Evolutionary conservation across 1,139 yeast genomes (phyloP).

Genomic region (Geotrichum reessii): DNA sequence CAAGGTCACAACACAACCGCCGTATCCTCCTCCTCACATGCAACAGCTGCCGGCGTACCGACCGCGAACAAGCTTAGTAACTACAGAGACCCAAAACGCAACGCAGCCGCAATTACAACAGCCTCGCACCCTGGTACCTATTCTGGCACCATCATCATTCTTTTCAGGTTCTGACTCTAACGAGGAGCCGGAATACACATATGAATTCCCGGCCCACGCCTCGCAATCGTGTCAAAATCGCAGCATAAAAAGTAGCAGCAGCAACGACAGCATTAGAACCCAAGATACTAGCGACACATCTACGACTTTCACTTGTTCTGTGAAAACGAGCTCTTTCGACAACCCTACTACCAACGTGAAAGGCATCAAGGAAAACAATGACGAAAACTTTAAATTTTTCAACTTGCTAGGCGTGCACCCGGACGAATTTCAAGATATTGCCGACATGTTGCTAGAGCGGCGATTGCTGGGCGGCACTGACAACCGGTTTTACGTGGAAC

Average conservation of each 20-base stretch:
- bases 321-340: background rate
- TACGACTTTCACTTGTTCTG: background rate
- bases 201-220: background rate
- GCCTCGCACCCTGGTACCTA: background rate
- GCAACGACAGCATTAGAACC: too few relatives aligned
- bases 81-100: background rate
- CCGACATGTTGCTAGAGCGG: background rate
- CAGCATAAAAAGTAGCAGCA: too few relatives aligned
- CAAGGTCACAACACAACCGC: too few relatives aligned
- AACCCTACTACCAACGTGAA: background rate
- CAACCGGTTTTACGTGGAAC: background rate
- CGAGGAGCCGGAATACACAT: background rate
- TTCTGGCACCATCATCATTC: background rate
- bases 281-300: too few relatives aligned
- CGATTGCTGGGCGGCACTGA: background rate
- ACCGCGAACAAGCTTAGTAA: background rate
- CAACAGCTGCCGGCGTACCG: background rate
- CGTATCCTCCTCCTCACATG: background rate
- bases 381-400: background rate
- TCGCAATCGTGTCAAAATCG: background rate
- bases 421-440: background rate
- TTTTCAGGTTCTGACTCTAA: background rate
- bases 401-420: background rate
- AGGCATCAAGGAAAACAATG: background rate
- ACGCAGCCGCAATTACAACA: background rate